Base-by-base conservation (phyloP, 2,329 filamentous ascomycete species). In the Blumeria graminis region DNA sequence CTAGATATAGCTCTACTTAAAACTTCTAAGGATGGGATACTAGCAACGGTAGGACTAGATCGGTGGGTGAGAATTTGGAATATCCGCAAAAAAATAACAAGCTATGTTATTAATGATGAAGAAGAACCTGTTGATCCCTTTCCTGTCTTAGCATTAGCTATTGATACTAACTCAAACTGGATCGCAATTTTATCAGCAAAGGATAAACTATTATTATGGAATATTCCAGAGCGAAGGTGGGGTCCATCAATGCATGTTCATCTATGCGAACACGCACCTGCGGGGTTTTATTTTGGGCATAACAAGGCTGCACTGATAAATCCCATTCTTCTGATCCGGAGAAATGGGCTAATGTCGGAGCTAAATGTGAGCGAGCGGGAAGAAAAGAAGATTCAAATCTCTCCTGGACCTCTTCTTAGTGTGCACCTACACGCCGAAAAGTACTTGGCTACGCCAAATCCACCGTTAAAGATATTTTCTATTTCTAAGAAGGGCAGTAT, bases 31-130 rank as follows among this genome's bases (percentile, higher is more conserved):
- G 76, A 77, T 55, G 83, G 83, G 0, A 73, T 82, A 55, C 68
- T 89, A 22, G 76, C 82, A 5, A 84, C 83, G 1, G 74, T 84
- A 39, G 82, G 81, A 0, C 70, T 90, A 0, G 86, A 90, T 63
- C 75, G 83, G 52, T 71, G 74, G 10, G 79, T 87, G 13, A 74
- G 78, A 14, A 70, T 86, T 1, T 86, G 82, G 81, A 72, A 81
- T 63, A 66, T 80, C 16, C 74, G 62, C 13, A 59, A 62, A 18
- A 57, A 60, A 6, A 54, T 74, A 54, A 68, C 69, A 32, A 67
- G 72, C 18, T 69, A 72, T 57, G 60, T 71, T 57, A 64, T 68
- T 35, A 62, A 69, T 55, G 64, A 66, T 38, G 63, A 64, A 0
- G 58, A 62, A 1, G 67, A 68, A 11, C 68, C 70, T n/a, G 56